Evolutionary conservation across 768 basidiomycete genomes (phyloP).

Genomic region (Xanthoconium purpureum): DNA sequence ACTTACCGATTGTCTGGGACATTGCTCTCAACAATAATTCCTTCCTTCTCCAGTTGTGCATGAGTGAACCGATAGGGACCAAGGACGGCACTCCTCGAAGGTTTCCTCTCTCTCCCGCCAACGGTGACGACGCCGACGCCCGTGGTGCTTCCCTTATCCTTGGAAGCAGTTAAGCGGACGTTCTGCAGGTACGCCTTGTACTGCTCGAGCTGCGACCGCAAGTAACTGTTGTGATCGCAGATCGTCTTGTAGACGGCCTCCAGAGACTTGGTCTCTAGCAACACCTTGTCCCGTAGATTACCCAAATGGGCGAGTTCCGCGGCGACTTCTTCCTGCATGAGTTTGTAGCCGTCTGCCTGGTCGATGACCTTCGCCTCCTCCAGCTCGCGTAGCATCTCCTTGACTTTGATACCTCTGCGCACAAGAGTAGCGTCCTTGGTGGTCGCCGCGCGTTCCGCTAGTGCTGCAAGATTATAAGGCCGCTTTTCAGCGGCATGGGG

Average conservation of each 20-base stretch:
- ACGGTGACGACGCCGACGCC: constrained; percentile 95
- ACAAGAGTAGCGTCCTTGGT: constrained; percentile 96
- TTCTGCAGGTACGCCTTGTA: constrained; percentile 99
- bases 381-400: constrained; percentile 96
- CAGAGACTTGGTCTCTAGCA: constrained; percentile 86
- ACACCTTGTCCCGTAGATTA: constrained; percentile 92
- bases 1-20: constrained; percentile 94
- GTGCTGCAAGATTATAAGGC: constrained; percentile 82
- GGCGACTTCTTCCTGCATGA: constrained; percentile 97
- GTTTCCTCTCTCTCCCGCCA: constrained; percentile 97
- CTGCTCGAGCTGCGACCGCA: constrained; percentile 94
- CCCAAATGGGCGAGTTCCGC: constrained; percentile 96
- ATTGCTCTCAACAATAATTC: constrained; percentile 98
- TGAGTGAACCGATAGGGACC: constrained; percentile 98
- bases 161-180: constrained; percentile 82
- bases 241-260: constrained; percentile 99
- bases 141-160: constrained; percentile 83
- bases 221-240: constrained; percentile 97
- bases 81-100: constrained; percentile 75
- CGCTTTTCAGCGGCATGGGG: constrained; percentile 79
- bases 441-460: constrained; percentile 94
- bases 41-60: constrained; percentile 97
- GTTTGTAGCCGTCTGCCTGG: constrained; percentile 74
- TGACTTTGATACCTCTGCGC: constrained; percentile 97
- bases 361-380: constrained; percentile 90